phyloP scores from a whole-genome alignment of 2,329 filamentous ascomycete genomes.

The Ambrosiella cleistominuta region DNA sequence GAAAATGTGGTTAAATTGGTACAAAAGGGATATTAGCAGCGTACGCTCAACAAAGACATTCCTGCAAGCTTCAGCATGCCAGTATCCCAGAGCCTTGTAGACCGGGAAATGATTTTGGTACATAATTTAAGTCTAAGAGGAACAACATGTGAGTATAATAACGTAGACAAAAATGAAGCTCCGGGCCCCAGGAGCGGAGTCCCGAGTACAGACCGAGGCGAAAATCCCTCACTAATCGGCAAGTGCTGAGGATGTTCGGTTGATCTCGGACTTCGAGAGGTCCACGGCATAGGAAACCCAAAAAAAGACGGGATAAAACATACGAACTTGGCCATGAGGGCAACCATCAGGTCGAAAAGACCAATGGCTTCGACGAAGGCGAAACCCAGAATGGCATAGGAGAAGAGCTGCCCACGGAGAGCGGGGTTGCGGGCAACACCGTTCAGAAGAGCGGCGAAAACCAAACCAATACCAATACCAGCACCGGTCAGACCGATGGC shows the following conservation, averaged over 20 bases:
- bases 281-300: not conserved
- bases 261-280: not conserved
- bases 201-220: not conserved
- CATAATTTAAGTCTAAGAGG: constrained; percentile 13
- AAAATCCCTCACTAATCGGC: not conserved
- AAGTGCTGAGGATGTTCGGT: not conserved
- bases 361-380: constrained; percentile 86
- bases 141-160: not conserved
- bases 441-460: constrained; percentile 79
- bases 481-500: constrained; percentile 85
- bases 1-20: constrained; percentile 14
- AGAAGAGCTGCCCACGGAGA: constrained; percentile 89
- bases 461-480: constrained; percentile 89
- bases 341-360: constrained; percentile 82
- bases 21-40: constrained; percentile 13
- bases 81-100: constrained; percentile 14
- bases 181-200: not conserved
- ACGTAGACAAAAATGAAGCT: no score
- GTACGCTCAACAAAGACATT: constrained; percentile 13
- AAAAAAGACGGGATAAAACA: constrained; percentile 20
- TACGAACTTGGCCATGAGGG: constrained; percentile 85
- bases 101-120: constrained; percentile 14
- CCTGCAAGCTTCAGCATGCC: constrained; percentile 14
- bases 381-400: constrained; percentile 88
- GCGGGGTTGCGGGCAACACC: constrained; percentile 87